Percentiles rank a stretch among this genome's conserved stretches.
These are phyloP conservation scores for Graphium sp. DNA, from an alignment of 2,329 filamentous ascomycete genomes.

Conservation along the genomic window DNA sequence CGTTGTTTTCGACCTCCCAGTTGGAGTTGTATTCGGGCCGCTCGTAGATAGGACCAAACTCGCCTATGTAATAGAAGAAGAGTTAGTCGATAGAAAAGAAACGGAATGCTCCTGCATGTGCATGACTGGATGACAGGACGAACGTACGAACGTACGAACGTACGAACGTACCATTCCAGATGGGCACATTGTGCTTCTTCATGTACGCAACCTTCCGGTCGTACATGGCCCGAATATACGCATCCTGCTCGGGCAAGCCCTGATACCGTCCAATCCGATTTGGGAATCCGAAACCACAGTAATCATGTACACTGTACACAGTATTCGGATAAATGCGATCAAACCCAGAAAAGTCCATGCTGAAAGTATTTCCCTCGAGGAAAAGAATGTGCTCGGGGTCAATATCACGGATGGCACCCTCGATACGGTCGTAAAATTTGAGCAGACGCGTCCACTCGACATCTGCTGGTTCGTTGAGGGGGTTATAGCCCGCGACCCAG, in stretches of 20 bases:
- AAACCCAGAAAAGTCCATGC: slow-evolving; percentile 30
- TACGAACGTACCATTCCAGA: no score
- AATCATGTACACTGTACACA: slow-evolving; percentile 37
- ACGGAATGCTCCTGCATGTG: neutral
- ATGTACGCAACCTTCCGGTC: slow-evolving; percentile 25
- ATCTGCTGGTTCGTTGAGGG: slow-evolving; percentile 15
- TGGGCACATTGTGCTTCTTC: slow-evolving; percentile 19
- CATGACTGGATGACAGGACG: slow-evolving; percentile 6
- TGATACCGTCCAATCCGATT: slow-evolving; percentile 18
- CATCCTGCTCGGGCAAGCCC: slow-evolving; percentile 21
- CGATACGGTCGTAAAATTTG: slow-evolving; percentile 21
- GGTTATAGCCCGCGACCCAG: slow-evolving; percentile 22
- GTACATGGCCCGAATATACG: slow-evolving; percentile 19
- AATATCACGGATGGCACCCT: slow-evolving; percentile 19
- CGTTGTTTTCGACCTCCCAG: slow-evolving; percentile 18
- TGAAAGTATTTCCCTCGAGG: slow-evolving; percentile 34
- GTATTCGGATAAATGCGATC: slow-evolving; percentile 23
- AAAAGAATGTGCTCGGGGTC: slow-evolving; percentile 31
- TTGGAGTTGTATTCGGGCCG: slow-evolving; percentile 17
- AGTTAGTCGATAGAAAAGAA: slow-evolving; percentile 1
- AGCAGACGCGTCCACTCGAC: slow-evolving; percentile 15
- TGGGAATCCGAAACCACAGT: slow-evolving; percentile 31
- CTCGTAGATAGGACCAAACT: slow-evolving; percentile 34
- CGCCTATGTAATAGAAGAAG: slow-evolving; percentile 23
- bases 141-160: slow-evolving; percentile 21